Evolutionary conservation across 2,329 filamentous ascomycete species (phyloP).

Genomic region (Tolypocladium ophioglossoides): DNA sequence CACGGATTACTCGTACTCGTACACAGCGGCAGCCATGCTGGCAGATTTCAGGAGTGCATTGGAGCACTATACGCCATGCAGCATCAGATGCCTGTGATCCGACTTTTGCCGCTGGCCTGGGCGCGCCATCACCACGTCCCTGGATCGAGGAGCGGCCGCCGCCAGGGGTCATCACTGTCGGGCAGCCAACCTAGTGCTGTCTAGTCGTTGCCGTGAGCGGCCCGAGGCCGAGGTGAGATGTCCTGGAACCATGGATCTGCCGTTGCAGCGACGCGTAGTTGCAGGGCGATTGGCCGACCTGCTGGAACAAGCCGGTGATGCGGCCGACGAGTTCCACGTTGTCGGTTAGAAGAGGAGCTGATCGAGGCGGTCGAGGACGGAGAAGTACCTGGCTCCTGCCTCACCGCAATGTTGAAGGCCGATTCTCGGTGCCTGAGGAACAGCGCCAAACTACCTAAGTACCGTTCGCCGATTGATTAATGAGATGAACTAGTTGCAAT

Average conservation of each 20-base stretch:
- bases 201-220: background rate
- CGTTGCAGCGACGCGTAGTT: background rate
- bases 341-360: background rate
- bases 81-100: background rate
- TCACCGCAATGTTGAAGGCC: background rate
- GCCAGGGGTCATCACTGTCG: background rate
- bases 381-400: background rate
- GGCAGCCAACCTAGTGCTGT: background rate
- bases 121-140: background rate
- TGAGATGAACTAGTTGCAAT: background rate
- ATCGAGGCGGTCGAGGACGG: background rate
- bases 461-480: too few relatives aligned
- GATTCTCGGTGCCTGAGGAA: background rate
- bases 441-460: background rate
- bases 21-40: background rate
- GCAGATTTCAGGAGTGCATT: background rate
- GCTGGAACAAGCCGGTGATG: slow-evolving; percentile 6
- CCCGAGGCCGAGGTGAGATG: background rate
- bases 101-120: background rate
- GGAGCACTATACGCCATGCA: background rate
- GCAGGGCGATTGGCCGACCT: slow-evolving; percentile 3
- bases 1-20: too few relatives aligned
- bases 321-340: background rate
- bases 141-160: background rate
- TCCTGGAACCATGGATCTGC: background rate